phyloP scores from a whole-genome alignment of 2,329 filamentous ascomycete genomes.

The Thielaviopsis ethacetica region DNA sequence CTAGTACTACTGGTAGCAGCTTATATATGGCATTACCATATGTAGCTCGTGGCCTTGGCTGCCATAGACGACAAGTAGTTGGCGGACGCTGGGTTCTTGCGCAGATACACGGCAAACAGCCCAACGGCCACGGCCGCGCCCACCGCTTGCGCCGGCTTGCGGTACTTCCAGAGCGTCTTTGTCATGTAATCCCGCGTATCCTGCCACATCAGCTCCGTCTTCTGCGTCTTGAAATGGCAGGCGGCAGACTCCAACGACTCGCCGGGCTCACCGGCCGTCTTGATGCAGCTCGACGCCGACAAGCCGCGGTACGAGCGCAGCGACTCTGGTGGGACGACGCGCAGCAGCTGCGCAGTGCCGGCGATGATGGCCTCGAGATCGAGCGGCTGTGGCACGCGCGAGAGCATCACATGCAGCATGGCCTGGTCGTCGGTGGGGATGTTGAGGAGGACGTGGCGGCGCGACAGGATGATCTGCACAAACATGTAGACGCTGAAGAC shows the following conservation, averaged over 20 bases:
- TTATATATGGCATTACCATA: background rate
- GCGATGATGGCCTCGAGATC: conserved; percentile 64
- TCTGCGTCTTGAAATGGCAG: conserved; percentile 52
- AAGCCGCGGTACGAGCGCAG: conserved; percentile 58
- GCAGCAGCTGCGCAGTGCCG: conserved; percentile 46
- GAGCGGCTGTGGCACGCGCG: conserved; percentile 68
- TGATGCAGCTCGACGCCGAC: conserved; percentile 64
- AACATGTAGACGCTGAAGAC: conserved; percentile 84
- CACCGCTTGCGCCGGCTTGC: conserved; percentile 43
- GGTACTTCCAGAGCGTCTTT: conserved; percentile 28
- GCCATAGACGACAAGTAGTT: conserved; percentile 2
- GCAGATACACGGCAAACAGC: conserved; percentile 50
- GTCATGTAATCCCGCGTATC: conserved; percentile 15
- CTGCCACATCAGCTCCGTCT: conserved; percentile 40
- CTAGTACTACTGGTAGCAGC: too few species aligned
- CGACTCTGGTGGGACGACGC: conserved; percentile 51
- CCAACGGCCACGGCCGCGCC: conserved; percentile 52
- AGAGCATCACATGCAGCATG: conserved; percentile 77
- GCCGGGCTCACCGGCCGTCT: conserved; percentile 44
- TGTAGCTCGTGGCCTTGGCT: background rate
- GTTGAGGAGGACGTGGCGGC: conserved; percentile 70
- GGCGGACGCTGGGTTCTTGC: conserved; percentile 25
- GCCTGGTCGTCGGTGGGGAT: conserved; percentile 73
- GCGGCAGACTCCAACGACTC: conserved; percentile 47
- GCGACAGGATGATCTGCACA: conserved; percentile 68